Base-by-base conservation (phyloP, 2,329 filamentous ascomycete genomes). In the Talaromyces sp. region DNA sequence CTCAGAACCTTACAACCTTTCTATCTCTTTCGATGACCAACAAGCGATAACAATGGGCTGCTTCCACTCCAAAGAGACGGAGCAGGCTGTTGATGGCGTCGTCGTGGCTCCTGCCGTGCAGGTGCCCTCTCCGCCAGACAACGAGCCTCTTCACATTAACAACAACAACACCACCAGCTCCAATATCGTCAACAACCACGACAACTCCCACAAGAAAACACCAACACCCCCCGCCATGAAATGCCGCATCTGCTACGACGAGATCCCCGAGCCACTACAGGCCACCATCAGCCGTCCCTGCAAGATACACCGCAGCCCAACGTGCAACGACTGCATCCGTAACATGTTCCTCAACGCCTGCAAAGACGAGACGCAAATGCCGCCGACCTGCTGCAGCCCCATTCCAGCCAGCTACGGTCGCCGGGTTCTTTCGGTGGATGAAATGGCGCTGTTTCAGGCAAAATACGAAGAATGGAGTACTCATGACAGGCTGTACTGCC, bases 381-480 rank as follows among this genome's bases (percentile, higher is more conserved):
- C 78, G 2, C 77, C 79, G 3, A 70, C 72, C 27, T 83, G 81
- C 66, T 80, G 79, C 62, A 65, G 54, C 3, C 67, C 75, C 8
- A 71, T 83, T 10, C 77, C 78, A 52, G 66, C 80, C n/a, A 74
- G 77, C 26, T 65, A 75, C 29, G 73, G 73, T 4, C 66, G 69
- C 5, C 67, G 69, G 1, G 65, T 72, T 52, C 66, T 82, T 29
- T 70, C 71, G 0, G 14, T 65, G 5, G 69, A 71, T 5, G 74
- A 80, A 57, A 65, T 71, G 1, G 65, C 67, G 12, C 63, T 65
- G 2, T 83, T 75, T 66, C 73, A 75, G 53, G 63, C 65, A 10
- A 81, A 77, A 61, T 77, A 78, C 57, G 80, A 83, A 52, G 80
- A 83, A 65, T 80, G 77, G 73, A 68, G 69, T 38, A 79, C 79